Evolutionary conservation across 257 asterid species (phyloP).

Genomic region (Solanum pennellii): DNA sequence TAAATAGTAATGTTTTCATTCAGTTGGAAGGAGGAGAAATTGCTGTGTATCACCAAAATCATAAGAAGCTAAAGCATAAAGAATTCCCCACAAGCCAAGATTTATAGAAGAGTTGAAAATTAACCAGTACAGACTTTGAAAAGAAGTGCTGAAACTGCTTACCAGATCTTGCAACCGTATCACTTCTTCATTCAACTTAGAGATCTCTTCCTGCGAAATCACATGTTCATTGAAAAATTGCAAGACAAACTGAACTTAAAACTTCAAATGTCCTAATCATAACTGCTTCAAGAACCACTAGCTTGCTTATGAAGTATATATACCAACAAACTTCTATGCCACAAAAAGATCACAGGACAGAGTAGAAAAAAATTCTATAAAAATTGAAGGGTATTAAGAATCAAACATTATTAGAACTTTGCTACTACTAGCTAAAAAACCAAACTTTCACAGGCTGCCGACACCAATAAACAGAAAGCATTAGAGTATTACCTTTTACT

Average conservation of each 20-base stretch:
- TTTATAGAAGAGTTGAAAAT: background rate
- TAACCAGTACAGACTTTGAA: background rate
- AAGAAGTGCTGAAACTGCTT: background rate
- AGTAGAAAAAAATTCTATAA: background rate
- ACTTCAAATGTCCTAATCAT: background rate
- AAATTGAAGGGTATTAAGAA: background rate
- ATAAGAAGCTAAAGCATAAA: background rate
- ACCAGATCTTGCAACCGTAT: constrained; percentile 49
- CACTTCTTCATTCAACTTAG: constrained; percentile 54
- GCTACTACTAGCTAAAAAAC: background rate
- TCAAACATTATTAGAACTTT: background rate
- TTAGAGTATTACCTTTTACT: background rate
- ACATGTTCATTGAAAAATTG: background rate
- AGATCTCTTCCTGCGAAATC: constrained; percentile 58
- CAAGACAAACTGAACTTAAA: background rate
- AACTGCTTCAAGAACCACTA: background rate
- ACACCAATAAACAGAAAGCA: background rate
- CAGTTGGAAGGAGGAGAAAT: background rate
- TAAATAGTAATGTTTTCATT: background rate
- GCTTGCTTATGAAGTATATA: background rate
- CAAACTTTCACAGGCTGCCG: background rate
- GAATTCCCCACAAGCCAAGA: background rate
- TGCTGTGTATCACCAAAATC: background rate
- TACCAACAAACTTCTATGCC: background rate
- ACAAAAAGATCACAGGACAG: background rate